Base-by-base conservation (phyloP, 1,139 yeast species). In the Spathaspora sp. region DNA sequence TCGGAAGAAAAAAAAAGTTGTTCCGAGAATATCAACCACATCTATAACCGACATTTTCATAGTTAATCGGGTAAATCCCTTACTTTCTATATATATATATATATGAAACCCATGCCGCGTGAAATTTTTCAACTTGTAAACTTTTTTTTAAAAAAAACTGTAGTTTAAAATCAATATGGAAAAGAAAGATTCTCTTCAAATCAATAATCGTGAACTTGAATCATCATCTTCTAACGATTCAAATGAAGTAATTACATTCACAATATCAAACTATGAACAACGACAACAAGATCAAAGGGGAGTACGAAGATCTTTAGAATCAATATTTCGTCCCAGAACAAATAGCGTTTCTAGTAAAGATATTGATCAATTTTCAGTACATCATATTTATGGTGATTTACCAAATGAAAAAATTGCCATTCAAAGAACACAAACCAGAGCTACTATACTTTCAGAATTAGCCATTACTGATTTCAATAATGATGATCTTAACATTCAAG, bases 381-480 rank as follows among this genome's bases (percentile, higher is more conserved):
- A 61, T 42, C 72, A 68, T 24, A 69, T 71, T 16, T 71, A 62
- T 48, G 74, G 75, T 3, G 70, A 64, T 47, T 55, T 69, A 52
- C 53, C 59, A 40, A 57, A 63, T 20, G 57, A 59, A 16, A 67
- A 63, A 38, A 70, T 72, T 34, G 55, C 61, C 7, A 49, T 72
- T 33, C 65, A 63, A 42, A 61, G 81, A 49, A 65, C 70, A 2
- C 64, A 58, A 38, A 68, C 80, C 0, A 64, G 72, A 46, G 58
- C 57, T 17, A 71, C 77, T 9, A 68, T 76, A 17, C 58, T 77
- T 20, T 37, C 39, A 11, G 68, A 72, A 25, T 56, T 76, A 37
- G 64, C 67, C 31, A 5, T 11, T 6, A 37, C 7, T 37, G 25
- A 37, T 2, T 31, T 31, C 18, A 15, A 20, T 23, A 11, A 17